Conservation (phyloP, 2,329 filamentous ascomycete genomes). For the Botryosphaeria dothidea region DNA sequence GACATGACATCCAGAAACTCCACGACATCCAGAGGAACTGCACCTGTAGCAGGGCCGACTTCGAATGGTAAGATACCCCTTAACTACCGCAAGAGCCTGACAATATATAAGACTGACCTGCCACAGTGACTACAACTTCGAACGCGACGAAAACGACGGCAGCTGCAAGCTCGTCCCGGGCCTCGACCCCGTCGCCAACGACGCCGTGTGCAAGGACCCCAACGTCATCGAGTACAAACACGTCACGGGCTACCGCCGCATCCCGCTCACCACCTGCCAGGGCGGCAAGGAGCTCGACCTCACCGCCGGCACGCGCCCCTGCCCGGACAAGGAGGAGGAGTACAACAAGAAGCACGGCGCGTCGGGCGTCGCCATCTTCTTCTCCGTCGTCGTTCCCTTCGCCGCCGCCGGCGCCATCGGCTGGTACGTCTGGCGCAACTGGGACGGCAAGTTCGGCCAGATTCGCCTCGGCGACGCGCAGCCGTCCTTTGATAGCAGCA, state of each 20-base stretch:
- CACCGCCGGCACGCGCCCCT: constrained; percentile 61
- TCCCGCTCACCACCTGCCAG: constrained; percentile 84
- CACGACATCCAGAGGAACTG: constrained; percentile 75
- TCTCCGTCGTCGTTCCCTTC: constrained; percentile 78
- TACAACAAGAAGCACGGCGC: constrained; percentile 72
- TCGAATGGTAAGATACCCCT: constrained; percentile 72
- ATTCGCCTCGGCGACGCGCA: constrained; percentile 75
- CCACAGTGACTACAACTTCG: constrained; percentile 85
- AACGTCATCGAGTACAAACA: constrained; percentile 79
- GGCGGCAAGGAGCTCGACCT: constrained; percentile 77
- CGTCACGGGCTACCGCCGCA: constrained; percentile 82
- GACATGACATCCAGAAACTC: constrained; percentile 67
- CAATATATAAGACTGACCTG: constrained; percentile 26
- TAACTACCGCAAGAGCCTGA: neutral
- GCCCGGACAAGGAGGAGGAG: constrained; percentile 78
- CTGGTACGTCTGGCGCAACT: constrained; percentile 83
- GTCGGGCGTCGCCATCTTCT: constrained; percentile 76
- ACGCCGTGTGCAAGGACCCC: constrained; percentile 60
- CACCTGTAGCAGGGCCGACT: constrained; percentile 80
- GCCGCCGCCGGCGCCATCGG: constrained; percentile 69
- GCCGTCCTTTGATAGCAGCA: constrained; percentile 63
- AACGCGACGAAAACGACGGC: constrained; percentile 73
- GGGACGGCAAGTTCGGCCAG: constrained; percentile 87
- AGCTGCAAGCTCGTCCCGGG: constrained; percentile 77
- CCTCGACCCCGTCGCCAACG: constrained; percentile 63